These are phyloP conservation scores for Plasmodium chabaudi DNA, from an alignment of 169 alveolate genomes.

Conservation along the genomic window DNA sequence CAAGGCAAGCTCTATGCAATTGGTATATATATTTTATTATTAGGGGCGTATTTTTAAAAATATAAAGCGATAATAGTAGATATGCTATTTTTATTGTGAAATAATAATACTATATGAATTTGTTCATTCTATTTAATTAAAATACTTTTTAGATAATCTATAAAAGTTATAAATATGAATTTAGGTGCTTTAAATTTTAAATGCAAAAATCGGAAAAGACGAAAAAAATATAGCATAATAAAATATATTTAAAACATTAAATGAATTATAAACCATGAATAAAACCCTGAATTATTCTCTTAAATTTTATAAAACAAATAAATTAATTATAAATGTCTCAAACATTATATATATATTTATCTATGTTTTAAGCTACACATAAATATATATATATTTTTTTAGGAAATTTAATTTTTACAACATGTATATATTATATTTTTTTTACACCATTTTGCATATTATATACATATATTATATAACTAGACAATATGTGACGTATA, in stretches of 20 bases:
- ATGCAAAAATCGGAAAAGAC: slow-evolving; percentile 1
- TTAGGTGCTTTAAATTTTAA: not conserved
- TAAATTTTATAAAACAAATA: slow-evolving; percentile 2
- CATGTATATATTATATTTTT: too few relatives aligned
- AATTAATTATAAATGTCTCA: not conserved
- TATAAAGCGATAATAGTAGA: not conserved
- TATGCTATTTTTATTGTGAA: not conserved
- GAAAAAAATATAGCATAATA: not conserved
- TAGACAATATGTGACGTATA: too few relatives aligned
- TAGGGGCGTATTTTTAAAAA: not conserved
- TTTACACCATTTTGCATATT: too few relatives aligned
- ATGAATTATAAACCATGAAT: not conserved
- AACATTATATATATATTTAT: not conserved
- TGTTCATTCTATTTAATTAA: not conserved
- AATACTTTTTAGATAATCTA: not conserved
- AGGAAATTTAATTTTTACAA: too few relatives aligned
- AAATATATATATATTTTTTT: too few relatives aligned
- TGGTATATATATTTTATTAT: not conserved
- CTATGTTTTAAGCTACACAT: too few relatives aligned
- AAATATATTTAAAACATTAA: not conserved
- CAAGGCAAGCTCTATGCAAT: too few relatives aligned
- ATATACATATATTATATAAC: too few relatives aligned
- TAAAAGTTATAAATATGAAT: not conserved
- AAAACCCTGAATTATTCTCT: not conserved
- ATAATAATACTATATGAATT: slow-evolving; percentile 6